Base-by-base conservation (phyloP, 345 rosid species). In the Combretum micranthum region DNA sequence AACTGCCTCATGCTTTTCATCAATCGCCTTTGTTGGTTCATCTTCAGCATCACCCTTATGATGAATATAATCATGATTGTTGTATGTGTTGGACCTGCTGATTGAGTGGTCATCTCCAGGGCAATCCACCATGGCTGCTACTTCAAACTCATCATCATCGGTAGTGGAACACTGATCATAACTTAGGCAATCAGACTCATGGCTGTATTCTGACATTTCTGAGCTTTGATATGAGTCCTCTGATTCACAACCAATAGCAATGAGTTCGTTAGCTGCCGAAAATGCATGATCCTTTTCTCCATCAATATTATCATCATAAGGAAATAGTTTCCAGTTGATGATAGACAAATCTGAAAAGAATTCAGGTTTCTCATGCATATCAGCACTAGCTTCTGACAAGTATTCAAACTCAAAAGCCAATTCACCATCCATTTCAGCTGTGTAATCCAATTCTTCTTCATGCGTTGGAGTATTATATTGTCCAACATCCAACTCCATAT, bases 401-500 rank as follows among this genome's bases (percentile, higher is more conserved):
- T 18, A 50, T n/a, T 49, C 71, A 12, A 44, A 58, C 20, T 47
- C 39, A 51, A 51, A 16, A n/a, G 48, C 39, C 0, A 55, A 52
- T 37, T 65, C 64, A 39, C 65, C 58, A 11, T 75, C 77, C 19
- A 49, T 56, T 55, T 69, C 70, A 46, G 57, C 53, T n/a, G 53
- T 48, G 59, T 18, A 26, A 50, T 44, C 22, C 13, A 37, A 59
- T 69, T 52, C 80, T 49, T 47, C 16, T 21, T 61, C 72, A n/a
- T 45, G 21, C 52, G 63, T 75, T 20, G 57, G 57, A 44, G 49
- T 45, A 18, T 70, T 62, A 54, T 21, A 54, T 14, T 20, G 62
- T 12, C 57, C 72, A 37, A 68, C 83, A 44, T 73, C 79, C 87
- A 83, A 76, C 44, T 77, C 94, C 83, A 74, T 77, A 48, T 53